phyloP scores from a whole-genome alignment of 2,329 filamentous ascomycete genomes.

The Aspergillus carbonarius region DNA sequence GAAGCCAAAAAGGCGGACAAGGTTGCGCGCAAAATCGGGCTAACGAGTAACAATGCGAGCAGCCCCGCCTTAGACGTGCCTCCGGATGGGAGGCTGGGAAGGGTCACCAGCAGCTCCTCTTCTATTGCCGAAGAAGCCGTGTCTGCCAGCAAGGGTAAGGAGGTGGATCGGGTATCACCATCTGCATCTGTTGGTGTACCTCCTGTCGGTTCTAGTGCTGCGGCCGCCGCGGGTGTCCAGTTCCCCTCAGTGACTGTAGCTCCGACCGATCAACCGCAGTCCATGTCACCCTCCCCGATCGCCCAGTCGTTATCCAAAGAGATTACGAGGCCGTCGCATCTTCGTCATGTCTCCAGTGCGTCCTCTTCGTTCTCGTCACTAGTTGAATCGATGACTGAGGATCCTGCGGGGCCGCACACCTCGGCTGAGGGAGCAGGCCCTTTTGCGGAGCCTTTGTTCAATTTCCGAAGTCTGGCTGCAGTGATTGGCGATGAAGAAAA shows the following conservation, averaged over 20 bases:
- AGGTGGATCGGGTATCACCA: constrained; percentile 56
- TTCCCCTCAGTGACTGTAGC: neutral
- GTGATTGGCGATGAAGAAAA: constrained; percentile 71
- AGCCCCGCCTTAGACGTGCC: constrained; percentile 58
- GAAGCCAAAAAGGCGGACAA: constrained; percentile 74
- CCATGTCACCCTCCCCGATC: constrained; percentile 34
- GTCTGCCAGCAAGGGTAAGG: constrained; percentile 64
- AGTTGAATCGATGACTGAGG: constrained; percentile 58
- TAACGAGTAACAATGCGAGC: constrained; percentile 59
- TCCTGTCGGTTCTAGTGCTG: constrained; percentile 35
- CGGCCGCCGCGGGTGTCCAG: constrained; percentile 18
- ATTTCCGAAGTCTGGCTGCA: constrained; percentile 82
- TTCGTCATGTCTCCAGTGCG: constrained; percentile 81
- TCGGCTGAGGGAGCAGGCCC: constrained; percentile 51
- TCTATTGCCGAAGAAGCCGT: constrained; percentile 39
- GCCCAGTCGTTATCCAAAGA: constrained; percentile 46
- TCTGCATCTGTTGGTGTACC: constrained; percentile 15
- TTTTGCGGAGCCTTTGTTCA: constrained; percentile 77
- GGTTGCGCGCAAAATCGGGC: constrained; percentile 63
- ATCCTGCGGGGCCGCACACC: constrained; percentile 31
- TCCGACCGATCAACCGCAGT: constrained; percentile 19
- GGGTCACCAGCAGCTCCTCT: constrained; percentile 38
- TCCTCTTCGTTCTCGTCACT: constrained; percentile 80
- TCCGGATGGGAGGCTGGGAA: constrained; percentile 36
- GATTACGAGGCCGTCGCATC: constrained; percentile 64